A percentile compares a stretch with the other conserved stretches of the same genome.
Evolutionary conservation across 2,329 filamentous ascomycete species (phyloP).

Genomic region (Plenodomus lindquistii): DNA sequence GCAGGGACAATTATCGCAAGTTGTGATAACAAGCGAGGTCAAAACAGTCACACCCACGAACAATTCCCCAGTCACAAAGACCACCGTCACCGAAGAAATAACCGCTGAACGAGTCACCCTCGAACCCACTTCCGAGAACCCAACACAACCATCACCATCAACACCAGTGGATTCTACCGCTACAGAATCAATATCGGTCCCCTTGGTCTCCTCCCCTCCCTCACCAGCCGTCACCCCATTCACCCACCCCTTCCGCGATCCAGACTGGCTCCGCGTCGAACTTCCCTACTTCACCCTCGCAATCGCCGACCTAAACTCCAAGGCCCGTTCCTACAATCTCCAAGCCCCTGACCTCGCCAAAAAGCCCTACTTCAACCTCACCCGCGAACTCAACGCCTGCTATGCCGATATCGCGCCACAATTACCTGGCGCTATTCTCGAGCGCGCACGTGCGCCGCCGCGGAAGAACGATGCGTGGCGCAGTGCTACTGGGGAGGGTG

Average conservation of each 20-base stretch:
- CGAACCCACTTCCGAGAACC: conserved; percentile 7
- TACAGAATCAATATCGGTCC: conserved; percentile 18
- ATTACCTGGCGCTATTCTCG: conserved; percentile 71
- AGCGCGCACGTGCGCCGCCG: conserved; percentile 61
- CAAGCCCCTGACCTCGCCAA: conserved; percentile 92
- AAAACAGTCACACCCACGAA: conserved; percentile 29
- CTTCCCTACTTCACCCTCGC: conserved; percentile 74
- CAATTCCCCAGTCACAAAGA: conserved; percentile 2
- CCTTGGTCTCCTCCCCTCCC: conserved; percentile 3
- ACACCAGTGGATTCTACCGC: conserved; percentile 8
- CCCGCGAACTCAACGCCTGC: conserved; percentile 78
- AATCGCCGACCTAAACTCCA: conserved; percentile 74
- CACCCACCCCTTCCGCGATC: conserved; percentile 72
- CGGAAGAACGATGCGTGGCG: conserved; percentile 44
- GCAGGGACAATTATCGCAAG: conserved; percentile 53
- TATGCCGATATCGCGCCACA: conserved; percentile 84
- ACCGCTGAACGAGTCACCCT: conserved; percentile 16
- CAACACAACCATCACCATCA: neutral
- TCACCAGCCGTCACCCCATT: conserved; percentile 43
- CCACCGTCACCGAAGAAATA: conserved; percentile 34
- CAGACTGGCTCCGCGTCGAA: conserved; percentile 74
- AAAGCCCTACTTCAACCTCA: conserved; percentile 85
- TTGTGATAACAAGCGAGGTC: conserved; percentile 51
- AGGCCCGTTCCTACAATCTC: conserved; percentile 88
- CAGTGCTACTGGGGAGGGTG: conserved; percentile 40